phyloP scores from a whole-genome alignment of 805 yeast species.

The Metschnikowia similis region DNA sequence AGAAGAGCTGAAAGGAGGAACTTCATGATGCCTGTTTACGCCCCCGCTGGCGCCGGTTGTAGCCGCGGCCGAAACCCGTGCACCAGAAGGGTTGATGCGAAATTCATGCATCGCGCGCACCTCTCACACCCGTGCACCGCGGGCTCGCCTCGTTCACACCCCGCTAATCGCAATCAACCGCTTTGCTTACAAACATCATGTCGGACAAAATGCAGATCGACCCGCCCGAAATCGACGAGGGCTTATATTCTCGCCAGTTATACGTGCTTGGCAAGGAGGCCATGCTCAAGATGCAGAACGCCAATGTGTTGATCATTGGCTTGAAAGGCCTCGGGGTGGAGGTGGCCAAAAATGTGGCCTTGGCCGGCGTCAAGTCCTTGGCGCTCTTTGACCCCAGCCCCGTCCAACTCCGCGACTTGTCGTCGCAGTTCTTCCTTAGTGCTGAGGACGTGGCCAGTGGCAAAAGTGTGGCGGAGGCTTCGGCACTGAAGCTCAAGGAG shows the following conservation, averaged over 20 bases:
- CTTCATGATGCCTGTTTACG: neutral
- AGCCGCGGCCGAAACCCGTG: neutral
- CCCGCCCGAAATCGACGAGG: slow-evolving; percentile 71
- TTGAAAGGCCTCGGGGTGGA: slow-evolving; percentile 91
- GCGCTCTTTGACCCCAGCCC: slow-evolving; percentile 78
- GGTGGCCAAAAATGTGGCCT: slow-evolving; percentile 92
- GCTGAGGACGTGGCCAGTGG: slow-evolving; percentile 63
- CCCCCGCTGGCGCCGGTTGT: no score
- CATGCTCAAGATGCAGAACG: slow-evolving; percentile 92
- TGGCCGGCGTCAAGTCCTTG: slow-evolving; percentile 95
- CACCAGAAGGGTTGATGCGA: neutral
- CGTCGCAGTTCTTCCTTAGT: slow-evolving; percentile 81
- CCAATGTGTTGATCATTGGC: slow-evolving; percentile 89
- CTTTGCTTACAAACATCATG: slow-evolving; percentile 3
- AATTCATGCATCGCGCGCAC: neutral
- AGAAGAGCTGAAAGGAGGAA: neutral
- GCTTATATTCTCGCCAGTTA: slow-evolving; percentile 92
- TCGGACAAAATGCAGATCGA: slow-evolving; percentile 38
- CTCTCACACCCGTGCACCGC: neutral
- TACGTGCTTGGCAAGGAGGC: slow-evolving; percentile 97
- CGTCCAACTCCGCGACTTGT: slow-evolving; percentile 65
- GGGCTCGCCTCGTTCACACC: no score
- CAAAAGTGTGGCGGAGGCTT: slow-evolving; percentile 65
- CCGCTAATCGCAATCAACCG: neutral
- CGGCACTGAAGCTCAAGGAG: slow-evolving; percentile 68